Evolutionary conservation across 306 rosid genomes (phyloP), one percentile per base, ranked within the genome.

Genomic region (Lablab purpureus): DNA sequence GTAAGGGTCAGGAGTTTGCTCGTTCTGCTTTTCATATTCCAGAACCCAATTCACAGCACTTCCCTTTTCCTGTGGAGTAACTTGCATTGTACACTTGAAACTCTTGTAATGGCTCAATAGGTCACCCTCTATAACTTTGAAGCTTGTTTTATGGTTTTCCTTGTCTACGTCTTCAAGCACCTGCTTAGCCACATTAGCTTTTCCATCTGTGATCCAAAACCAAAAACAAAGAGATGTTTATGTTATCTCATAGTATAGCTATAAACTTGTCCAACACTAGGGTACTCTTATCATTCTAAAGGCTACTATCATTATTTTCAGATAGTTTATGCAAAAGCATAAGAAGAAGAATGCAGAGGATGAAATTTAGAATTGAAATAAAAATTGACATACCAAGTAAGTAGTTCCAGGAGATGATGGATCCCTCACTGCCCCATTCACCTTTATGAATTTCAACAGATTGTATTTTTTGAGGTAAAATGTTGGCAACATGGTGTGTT

Each of bases 131-230:
- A 43, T 43, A 3, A 11, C 49, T 5, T 43, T 43, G 15, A 43
- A 43, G 1, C 2, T 10, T 2, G 13, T 10, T 40, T 40, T 43
- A 10, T 43, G 0, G 15, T 43, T 43, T 43, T 43, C 49, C 15
- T 12, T 43, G 5, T 43, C 49, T 10, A 43, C 3, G 49, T 17
- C 2, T 43, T 43, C 49, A 11, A 43, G 5, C 49, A 43, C 49
- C 1, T 43, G 5, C 15, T 11, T 43, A 10, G 45, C 45, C 5
- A 80, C 85, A 5, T 55, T 21, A 0, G 78, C 23, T 47, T 88
- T 76, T 10, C 92, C 92, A 45, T 79, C 89, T 87, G 18, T 15
- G 12, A 32, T 47, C 23, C 30, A 52, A 19, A 14, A 30, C 19
- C 0, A 28, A 75, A 56, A 1, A 4, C 1, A 43, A 0, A 43